These are phyloP conservation scores for Punica granatum DNA, from an alignment of 345 rosid species.

Conservation along the genomic window DNA sequence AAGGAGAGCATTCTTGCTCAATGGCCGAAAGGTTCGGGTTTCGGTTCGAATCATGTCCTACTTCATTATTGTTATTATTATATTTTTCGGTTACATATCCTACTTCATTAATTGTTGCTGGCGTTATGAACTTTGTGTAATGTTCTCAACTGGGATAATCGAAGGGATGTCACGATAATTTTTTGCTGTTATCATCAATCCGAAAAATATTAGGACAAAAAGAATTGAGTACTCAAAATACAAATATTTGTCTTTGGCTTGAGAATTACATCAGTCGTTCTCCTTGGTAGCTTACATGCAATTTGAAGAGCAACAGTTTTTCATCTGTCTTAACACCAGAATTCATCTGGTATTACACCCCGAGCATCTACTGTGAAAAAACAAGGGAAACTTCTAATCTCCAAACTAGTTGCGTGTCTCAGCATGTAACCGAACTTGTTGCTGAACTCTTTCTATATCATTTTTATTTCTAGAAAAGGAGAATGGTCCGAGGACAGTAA, in stretches of 20 bases:
- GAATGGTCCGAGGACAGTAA: slow-evolving; percentile 80
- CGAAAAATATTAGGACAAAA: too few species aligned
- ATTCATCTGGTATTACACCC: not conserved
- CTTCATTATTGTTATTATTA: not conserved
- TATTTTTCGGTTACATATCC: not conserved
- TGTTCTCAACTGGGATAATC: not conserved
- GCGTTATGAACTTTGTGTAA: not conserved
- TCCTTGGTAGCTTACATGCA: not conserved
- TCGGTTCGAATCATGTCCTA: not conserved
- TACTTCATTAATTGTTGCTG: not conserved
- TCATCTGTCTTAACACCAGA: not conserved
- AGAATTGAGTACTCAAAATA: too few species aligned
- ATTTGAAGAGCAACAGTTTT: not conserved
- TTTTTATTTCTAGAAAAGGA: slow-evolving; percentile 50
- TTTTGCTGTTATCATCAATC: too few species aligned
- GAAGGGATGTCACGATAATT: not conserved
- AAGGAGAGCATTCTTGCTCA: slow-evolving; percentile 88
- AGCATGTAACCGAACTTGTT: not conserved
- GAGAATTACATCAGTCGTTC: not conserved
- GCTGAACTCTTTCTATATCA: not conserved
- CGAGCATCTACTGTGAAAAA: not conserved
- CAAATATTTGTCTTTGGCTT: not conserved
- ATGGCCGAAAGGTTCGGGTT: slow-evolving; percentile 80
- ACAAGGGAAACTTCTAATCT: too few species aligned
- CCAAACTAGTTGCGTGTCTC: not conserved